Conservation (phyloP, 1,284 basidiomycete genomes). For the Ganoderma meredithae region DNA sequence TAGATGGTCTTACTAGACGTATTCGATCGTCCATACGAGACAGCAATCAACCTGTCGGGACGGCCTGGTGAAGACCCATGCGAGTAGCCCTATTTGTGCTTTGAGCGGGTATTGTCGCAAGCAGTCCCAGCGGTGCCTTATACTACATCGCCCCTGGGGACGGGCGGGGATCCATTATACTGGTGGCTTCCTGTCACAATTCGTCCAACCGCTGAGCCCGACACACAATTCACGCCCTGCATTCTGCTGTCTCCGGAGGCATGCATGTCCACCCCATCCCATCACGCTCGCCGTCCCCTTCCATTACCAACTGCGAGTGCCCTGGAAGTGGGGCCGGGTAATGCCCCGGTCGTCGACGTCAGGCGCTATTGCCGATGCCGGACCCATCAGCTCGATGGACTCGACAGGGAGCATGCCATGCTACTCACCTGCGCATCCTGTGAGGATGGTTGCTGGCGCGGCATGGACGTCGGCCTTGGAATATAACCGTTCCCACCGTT, state of each 20-base stretch:
- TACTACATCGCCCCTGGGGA: background rate
- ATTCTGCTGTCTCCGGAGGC: background rate
- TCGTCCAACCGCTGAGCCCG: background rate
- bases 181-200: background rate
- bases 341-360: background rate
- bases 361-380: background rate
- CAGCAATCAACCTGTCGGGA: background rate
- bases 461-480: background rate
- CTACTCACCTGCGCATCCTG: background rate
- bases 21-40: background rate
- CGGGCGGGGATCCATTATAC: background rate
- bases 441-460: background rate
- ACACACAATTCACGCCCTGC: background rate
- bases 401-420: background rate
- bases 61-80: background rate
- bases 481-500: background rate
- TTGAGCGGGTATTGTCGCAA: no score
- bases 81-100: background rate
- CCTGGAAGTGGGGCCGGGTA: background rate
- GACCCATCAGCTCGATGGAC: background rate
- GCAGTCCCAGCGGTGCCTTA: background rate
- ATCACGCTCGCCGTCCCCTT: slow-evolving; percentile 4
- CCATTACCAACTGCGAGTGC: background rate
- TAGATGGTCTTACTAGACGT: no score
- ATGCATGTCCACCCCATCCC: background rate